Base-by-base conservation (phyloP, 139 green algal genomes). In the Chlorella ohadii region DNA sequence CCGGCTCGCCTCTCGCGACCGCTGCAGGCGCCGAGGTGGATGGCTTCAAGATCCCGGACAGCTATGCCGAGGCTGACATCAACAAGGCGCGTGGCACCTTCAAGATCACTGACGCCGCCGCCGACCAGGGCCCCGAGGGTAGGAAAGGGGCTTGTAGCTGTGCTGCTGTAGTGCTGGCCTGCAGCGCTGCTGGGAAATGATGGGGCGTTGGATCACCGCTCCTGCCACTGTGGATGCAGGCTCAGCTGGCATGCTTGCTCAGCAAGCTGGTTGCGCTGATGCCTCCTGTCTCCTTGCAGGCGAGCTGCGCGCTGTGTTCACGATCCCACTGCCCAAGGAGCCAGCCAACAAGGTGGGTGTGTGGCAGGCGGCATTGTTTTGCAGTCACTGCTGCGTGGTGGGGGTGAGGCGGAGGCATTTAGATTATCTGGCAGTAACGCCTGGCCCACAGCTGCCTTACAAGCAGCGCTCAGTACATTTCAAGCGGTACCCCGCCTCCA, bases 221-320 rank as follows among this genome's bases (percentile, higher is more conserved):
- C 63, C 4, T 12, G 6, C 27, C 63, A 20, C 63, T 34, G 3
- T 28, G 27, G 4, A 33, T 27, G 20, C 20, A 20, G 34, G 38
- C 36, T 23, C n/a, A 25, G 2, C 11, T 5, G 22, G 20, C 19
- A 34, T n/a, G n/a, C n/a, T n/a, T n/a, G n/a, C n/a, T n/a, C n/a
- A n/a, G n/a, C n/a, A n/a, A n/a, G n/a, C n/a, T n/a, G n/a, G n/a
- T n/a, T n/a, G n/a, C n/a, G n/a, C 12, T 7, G 34, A n/a, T 34
- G 4, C 38, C 33, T 13, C 16, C 16, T 16, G 38, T 13, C 65
- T 33, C 13, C 65, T 1, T 78, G 55, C 74, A 81, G 74, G 74
- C 74, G 51, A 81, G 74, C 74, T 81, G 31, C 74, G 74, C 23
- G 74, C 74, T 39, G 74, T 81, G 74, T 81, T 67, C 55, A 66